Base-by-base conservation (phyloP, 31 red algal species). In the Porphyra umbilicalis region DNA sequence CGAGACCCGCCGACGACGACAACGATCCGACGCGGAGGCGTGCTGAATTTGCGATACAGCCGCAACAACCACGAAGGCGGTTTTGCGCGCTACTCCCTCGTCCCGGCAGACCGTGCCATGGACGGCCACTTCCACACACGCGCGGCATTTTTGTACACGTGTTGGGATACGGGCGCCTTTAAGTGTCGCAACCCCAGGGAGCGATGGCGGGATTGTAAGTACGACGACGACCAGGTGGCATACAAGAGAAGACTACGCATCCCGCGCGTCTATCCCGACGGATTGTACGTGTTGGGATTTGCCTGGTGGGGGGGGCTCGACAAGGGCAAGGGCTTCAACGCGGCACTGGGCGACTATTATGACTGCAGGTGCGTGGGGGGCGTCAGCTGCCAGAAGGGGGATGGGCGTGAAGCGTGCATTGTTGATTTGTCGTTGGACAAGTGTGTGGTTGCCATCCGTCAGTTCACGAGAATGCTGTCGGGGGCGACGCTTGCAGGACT, bases 41-140 rank as follows among this genome's bases (percentile, higher is more conserved):
- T n/a, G 57, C 25, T 71, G 25, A 29, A 71, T 18, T 18, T 71
- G 57, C 57, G 57, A 29, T 71, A 71, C 57, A 71, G 25, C 6
- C 57, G 57, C 57, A 71, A 71, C 57, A 71, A 71, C 57, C 57
- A 71, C 57, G 57, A 71, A 71, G 57, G 57, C 57, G 57, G 57
- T 29, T 71, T 71, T 71, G 18, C 57, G 57, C 57, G 57, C 13
- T 71, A 29, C 25, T n/a, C 57, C 57, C 57, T 71, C 57, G 57
- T 71, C 57, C 57, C 57, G 25, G 57, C 57, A 18, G 57, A 71
- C 57, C 57, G 57, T 1, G 57, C 57, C 4, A 71, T 71, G 57
- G 57, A 71, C 57, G 20, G 25, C 11, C 13, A 10, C 57, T 71
- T 71, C 25, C 57, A 71, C 57, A 16, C 57, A 4, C 57, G 57